These are phyloP conservation scores for Alternaria incomplexa DNA, from an alignment of 2,329 filamentous ascomycete species.

Conservation along the genomic window DNA sequence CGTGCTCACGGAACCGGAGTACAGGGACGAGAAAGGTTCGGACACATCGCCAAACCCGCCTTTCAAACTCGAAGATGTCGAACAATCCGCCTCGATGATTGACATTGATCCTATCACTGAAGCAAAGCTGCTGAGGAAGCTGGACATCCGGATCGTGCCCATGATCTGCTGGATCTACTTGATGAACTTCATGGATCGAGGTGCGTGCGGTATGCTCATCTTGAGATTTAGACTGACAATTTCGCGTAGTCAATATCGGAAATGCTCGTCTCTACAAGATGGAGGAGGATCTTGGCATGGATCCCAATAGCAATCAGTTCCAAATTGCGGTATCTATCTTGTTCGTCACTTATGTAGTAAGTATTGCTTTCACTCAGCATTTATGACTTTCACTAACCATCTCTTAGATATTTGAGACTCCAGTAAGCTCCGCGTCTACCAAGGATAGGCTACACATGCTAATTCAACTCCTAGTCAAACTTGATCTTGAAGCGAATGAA, in stretches of 20 bases:
- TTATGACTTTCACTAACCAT: slow-evolving; percentile 15
- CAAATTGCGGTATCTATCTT: slow-evolving; percentile 32
- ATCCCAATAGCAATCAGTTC: slow-evolving; percentile 21
- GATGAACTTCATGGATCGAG: slow-evolving; percentile 54
- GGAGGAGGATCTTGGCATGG: slow-evolving; percentile 27
- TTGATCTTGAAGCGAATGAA: slow-evolving; percentile 38
- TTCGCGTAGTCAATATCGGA: slow-evolving; percentile 35
- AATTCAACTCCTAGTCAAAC: not conserved
- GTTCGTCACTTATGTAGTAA: slow-evolving; percentile 34
- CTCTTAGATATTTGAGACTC: slow-evolving; percentile 51
- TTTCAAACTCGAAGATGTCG: slow-evolving; percentile 19
- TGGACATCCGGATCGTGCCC: slow-evolving; percentile 57
- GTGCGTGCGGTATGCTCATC: slow-evolving; percentile 25
- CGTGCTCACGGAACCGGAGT: slow-evolving; percentile 5
- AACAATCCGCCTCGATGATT: slow-evolving; percentile 7
- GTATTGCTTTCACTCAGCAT: not conserved
- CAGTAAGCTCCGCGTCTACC: slow-evolving; percentile 52
- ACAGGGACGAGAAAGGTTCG: slow-evolving; percentile 17
- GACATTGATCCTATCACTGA: slow-evolving; percentile 55
- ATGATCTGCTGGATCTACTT: slow-evolving; percentile 64
- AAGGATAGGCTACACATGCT: slow-evolving; percentile 20
- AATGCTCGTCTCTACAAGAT: slow-evolving; percentile 49
- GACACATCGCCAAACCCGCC: slow-evolving; percentile 17
- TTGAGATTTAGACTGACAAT: not conserved
- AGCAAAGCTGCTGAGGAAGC: slow-evolving; percentile 54